A percentile compares a stretch with the other conserved stretches of the same genome.
phyloP scores from a whole-genome alignment of 495 filamentous ascomycete species.

The Penicillium argentinense region DNA sequence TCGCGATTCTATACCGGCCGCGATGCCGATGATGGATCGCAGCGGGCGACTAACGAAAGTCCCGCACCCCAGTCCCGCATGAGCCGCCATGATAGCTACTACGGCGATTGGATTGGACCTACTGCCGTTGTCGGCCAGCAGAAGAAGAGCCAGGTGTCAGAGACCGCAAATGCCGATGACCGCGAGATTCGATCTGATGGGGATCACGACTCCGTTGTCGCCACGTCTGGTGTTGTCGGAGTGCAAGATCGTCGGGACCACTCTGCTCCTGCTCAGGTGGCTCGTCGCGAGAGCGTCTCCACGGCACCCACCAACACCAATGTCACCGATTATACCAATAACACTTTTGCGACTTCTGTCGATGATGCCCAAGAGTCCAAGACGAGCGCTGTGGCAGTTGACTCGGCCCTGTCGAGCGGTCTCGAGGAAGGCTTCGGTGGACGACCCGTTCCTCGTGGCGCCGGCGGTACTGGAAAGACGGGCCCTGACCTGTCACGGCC shows the following conservation, averaged over 20 bases:
- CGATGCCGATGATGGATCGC: constrained; percentile 16
- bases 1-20: constrained; percentile 15
- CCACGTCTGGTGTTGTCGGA: constrained; percentile 23
- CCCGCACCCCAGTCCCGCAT: constrained; percentile 13
- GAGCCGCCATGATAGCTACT: constrained; percentile 40
- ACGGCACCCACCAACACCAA: constrained; percentile 41
- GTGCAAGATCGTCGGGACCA: constrained; percentile 28
- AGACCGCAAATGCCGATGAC: constrained; percentile 14
- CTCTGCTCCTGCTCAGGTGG: constrained; percentile 24
- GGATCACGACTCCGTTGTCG: constrained; percentile 20
- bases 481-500: constrained; percentile 17
- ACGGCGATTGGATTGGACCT: constrained; percentile 45
- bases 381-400: not conserved
- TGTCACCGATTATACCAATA: constrained; percentile 36
- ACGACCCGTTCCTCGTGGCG: not conserved
- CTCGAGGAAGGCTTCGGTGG: constrained; percentile 7
- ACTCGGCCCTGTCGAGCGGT: not conserved
- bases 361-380: constrained; percentile 25
- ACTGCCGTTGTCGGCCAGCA: constrained; percentile 26
- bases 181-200: constrained; percentile 24
- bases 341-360: constrained; percentile 38
- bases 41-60: constrained; percentile 9
- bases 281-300: constrained; percentile 39
- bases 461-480: not conserved
- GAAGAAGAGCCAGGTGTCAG: constrained; percentile 19